Base-by-base conservation (phyloP, 176 grass and related monocot genomes). In the Aegilops bicornis region DNA sequence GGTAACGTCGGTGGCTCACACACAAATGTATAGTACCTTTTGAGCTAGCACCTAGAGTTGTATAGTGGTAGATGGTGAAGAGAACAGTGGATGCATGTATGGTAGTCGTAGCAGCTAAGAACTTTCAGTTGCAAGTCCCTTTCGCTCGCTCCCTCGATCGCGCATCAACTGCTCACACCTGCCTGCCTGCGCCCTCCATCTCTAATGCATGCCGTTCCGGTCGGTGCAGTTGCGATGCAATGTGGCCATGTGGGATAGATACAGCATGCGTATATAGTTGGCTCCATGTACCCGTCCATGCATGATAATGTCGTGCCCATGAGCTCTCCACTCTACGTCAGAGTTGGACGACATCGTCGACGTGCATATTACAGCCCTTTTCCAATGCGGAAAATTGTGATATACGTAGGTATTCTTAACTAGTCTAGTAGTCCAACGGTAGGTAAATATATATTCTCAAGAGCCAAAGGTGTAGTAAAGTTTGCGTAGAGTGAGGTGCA, bases 121-220 rank as follows among this genome's bases (percentile, higher is more conserved):
- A 12, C n/a, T 86, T 90, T 90, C 73, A 20, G 84, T 90, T 90
- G 39, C 64, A 15, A 43, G 84, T 86, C 79, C 24, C 84, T 86
- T 87, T 90, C 79, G 73, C 11, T 29, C 29, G 3, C 50, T 11
- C n/a, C n/a, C n/a, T n/a, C 40, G 0, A 10, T 47, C 45, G 45
- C 12, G 65, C 58, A 37, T 25, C 74, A 80, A 40, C 81, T 77
- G 45, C 62, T 23, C 70, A 7, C 62, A 47, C 71, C 40, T 73
- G 22, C 37, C 69, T 16, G 50, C 50, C 50, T 19, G 50, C 50
- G 16, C 16, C 2, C 60, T 10, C 60, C 60, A 2, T 64, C 10
- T 23, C 40, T 74, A 48, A 74, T 16, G 47, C 47, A 54, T 19
- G 71, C 23, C 40, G 39, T 73, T 45, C 39, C 70, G 69, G 71